Evolutionary conservation across 345 rosid genomes (phyloP).

Genomic region (Pistacia integerrima): DNA sequence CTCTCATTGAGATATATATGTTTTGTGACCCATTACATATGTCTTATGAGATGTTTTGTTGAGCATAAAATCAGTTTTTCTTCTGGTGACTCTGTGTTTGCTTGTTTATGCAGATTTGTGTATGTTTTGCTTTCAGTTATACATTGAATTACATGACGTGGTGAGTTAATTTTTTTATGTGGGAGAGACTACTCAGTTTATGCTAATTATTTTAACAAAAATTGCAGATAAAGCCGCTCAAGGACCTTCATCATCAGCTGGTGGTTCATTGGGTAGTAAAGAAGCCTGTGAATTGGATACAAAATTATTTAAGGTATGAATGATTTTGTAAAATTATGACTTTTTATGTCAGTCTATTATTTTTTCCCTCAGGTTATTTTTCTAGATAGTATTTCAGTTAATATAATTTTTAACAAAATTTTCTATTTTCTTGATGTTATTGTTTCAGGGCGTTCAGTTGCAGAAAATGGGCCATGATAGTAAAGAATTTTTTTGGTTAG

Average conservation of each 20-base stretch:
- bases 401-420: background rate
- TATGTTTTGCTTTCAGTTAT: background rate
- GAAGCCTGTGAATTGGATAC: slow-evolving; percentile 31
- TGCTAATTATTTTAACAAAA: background rate
- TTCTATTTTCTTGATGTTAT: background rate
- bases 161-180: background rate
- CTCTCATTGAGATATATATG: background rate
- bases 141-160: background rate
- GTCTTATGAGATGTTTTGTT: background rate
- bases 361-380: background rate
- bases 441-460: slow-evolving; percentile 32
- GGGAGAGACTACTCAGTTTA: background rate
- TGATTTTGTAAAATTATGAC: background rate
- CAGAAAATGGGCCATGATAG: slow-evolving; percentile 29
- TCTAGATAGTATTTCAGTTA: background rate
- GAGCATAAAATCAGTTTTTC: background rate
- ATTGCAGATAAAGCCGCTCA: slow-evolving; percentile 41
- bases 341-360: background rate
- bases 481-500: slow-evolving; percentile 57
- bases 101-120: background rate
- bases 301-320: slow-evolving; percentile 38
- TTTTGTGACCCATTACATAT: background rate
- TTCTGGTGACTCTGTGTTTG: background rate
- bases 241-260: slow-evolving; percentile 20
- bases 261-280: slow-evolving; percentile 21